Base-by-base conservation (phyloP, 192 early-diverging fungal species). In the Obelidium mucronatum region DNA sequence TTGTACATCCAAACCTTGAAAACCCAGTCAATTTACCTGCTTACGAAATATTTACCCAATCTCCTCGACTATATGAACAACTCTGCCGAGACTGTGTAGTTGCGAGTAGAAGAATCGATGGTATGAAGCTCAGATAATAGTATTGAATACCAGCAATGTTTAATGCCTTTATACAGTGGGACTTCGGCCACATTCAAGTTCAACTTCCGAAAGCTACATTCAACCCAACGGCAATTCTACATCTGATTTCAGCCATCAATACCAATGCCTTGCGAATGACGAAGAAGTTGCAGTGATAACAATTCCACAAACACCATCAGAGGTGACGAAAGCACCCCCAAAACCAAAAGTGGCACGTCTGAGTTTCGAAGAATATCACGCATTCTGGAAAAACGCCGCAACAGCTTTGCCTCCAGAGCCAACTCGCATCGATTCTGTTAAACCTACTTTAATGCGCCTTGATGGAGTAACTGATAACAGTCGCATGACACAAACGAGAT, bases 331-430 rank as follows among this genome's bases (percentile, higher is more conserved):
- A 34, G 30, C 59, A 2, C 33, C 17, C 24, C 53, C 68, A 66
- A 65, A 24, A 61, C 40, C 55, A 31, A 82, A 82, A 65, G 53
- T 78, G 17, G 36, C 65, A 28, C 73, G 66, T 26, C 62, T 86
- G 3, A 78, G 79, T n/a, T 88, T 88, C 70, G 83, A 86, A 61
- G 79, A 83, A 17, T 88, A 88, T 55, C 78, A 86, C 61, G 75
- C 79, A 17, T 51, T 67, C 28, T 88, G 87, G 87, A 86, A 79
- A 65, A 48, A 35, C 19, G 40, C 82, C 13, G 84, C 83, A 1
- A 88, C 87, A 0, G 80, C 83, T 2, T 5, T 86, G 24, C 84
- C 82, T 19, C 69, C 69, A 22, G 69, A 71, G 36, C 69, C 69
- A 15, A 30, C 54, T 6, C 51, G 54, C 22, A 8, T 30, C 15